Base-by-base conservation (phyloP, 345 rosid genomes). In the Sapria himalayana region DNA sequence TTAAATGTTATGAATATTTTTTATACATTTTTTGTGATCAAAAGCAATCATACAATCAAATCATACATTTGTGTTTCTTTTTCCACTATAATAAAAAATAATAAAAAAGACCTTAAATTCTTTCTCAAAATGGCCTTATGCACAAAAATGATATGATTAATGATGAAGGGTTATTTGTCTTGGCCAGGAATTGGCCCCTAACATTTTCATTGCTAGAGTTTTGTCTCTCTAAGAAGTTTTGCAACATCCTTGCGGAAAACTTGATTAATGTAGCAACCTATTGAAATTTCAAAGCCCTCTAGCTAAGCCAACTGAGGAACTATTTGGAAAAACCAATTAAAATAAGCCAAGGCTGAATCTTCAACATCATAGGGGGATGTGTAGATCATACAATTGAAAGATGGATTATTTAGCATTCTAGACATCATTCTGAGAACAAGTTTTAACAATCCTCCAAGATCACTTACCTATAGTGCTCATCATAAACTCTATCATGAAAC, bases 161-260 rank as follows among this genome's bases (percentile, higher is more conserved):
- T n/a, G n/a, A n/a, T n/a, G n/a, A n/a, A n/a, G n/a, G n/a, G n/a
- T n/a, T n/a, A n/a, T n/a, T n/a, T n/a, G n/a, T n/a, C n/a, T n/a
- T n/a, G n/a, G n/a, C n/a, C n/a, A n/a, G n/a, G n/a, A n/a, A n/a
- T n/a, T n/a, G n/a, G n/a, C n/a, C n/a, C n/a, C n/a, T n/a, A n/a
- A n/a, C n/a, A n/a, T n/a, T n/a, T n/a, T n/a, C n/a, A n/a, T n/a
- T n/a, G n/a, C n/a, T n/a, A n/a, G n/a, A 56, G 54, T 29, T 52
- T 50, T 48, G 76, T 75, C 58, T 79, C 86, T 47, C 73, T 61
- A 49, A 79, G 29, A 50, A 89, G 61, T 53, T 79, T 62, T 5
- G 86, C 79, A 15, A 82, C 95, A 51, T 71, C 98, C 66, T 82
- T 81, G 0, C 91, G 78, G 41, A 76, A 82, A 57, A 82, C 78